Conservation (phyloP, 345 rosid genomes). For the Brassica incana region DNA sequence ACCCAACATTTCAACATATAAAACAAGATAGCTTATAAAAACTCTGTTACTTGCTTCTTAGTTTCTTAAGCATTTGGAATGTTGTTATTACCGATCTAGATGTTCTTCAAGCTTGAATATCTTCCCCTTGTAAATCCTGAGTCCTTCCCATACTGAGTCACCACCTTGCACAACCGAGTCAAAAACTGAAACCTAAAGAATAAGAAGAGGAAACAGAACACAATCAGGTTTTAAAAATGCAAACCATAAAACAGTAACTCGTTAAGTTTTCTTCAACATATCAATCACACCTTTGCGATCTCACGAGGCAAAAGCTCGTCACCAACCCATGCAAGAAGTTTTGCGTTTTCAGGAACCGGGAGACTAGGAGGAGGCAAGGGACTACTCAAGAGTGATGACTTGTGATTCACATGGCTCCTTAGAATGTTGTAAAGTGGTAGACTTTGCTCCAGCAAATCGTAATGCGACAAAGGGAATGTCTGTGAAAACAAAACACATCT, state of each 20-base stretch:
- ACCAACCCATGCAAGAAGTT: constrained; percentile 88
- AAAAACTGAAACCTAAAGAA: constrained; percentile 76
- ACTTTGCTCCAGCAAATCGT: constrained; percentile 73
- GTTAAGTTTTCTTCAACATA: constrained; percentile 20
- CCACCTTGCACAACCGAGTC: constrained; percentile 96
- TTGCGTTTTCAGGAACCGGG: constrained; percentile 74
- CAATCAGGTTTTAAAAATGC: background rate
- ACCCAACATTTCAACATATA: constrained; percentile 23
- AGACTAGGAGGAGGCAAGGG: constrained; percentile 64
- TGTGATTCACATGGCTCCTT: constrained; percentile 51
- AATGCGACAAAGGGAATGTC: constrained; percentile 67
- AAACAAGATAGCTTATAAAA: constrained; percentile 8
- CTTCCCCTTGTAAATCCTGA: constrained; percentile 67
- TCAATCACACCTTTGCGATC: constrained; percentile 62
- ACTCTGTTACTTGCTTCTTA: constrained; percentile 9
- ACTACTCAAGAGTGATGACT: constrained; percentile 46
- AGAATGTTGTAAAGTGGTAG: constrained; percentile 80
- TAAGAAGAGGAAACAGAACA: constrained; percentile 33
- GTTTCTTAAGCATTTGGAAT: background rate
- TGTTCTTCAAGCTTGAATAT: constrained; percentile 88
- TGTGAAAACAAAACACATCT: constrained; percentile 29
- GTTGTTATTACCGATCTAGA: constrained; percentile 63
- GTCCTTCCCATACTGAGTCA: constrained; percentile 96
- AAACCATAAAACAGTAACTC: background rate
- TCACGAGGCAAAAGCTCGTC: constrained; percentile 82